These are phyloP conservation scores for Leishmania aethiopica DNA, from an alignment of 208 protist species.

Conservation along the genomic window DNA sequence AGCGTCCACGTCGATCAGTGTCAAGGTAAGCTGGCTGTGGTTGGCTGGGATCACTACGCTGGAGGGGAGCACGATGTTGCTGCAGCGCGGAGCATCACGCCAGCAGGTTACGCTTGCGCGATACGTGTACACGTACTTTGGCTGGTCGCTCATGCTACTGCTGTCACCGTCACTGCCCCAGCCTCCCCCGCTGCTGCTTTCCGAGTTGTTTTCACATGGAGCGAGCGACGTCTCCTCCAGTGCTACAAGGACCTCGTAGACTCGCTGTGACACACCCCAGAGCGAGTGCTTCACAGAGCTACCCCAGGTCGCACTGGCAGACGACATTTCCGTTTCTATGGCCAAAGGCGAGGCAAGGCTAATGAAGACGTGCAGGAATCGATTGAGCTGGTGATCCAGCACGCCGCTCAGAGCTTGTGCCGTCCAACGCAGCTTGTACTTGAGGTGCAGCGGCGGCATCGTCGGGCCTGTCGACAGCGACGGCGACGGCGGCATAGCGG, in stretches of 20 bases:
- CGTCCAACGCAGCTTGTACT: slow-evolving; percentile 64
- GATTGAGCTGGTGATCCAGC: slow-evolving; percentile 53
- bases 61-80: slow-evolving; percentile 61
- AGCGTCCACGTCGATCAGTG: slow-evolving; percentile 55
- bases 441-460: slow-evolving; percentile 29
- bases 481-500: not conserved
- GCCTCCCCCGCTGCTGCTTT: not conserved
- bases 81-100: slow-evolving; percentile 43
- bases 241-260: slow-evolving; percentile 48
- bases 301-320: not conserved
- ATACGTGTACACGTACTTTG: slow-evolving; percentile 41
- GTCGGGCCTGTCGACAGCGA: slow-evolving; percentile 19
- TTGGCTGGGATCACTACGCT: slow-evolving; percentile 45
- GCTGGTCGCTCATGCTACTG: slow-evolving; percentile 3
- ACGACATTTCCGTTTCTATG: not conserved
- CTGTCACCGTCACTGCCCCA: slow-evolving; percentile 3
- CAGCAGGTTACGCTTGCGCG: slow-evolving; percentile 55
- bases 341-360: slow-evolving; percentile 64
- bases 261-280: not conserved
- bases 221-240: slow-evolving; percentile 44
- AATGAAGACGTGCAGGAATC: slow-evolving; percentile 63
- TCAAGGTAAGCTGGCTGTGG: slow-evolving; percentile 54
- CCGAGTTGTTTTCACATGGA: slow-evolving; percentile 2
- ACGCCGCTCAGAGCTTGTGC: slow-evolving; percentile 28
- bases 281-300: not conserved